phyloP scores from a whole-genome alignment of 768 basidiomycete genomes.

The Asterophora lycoperdoides region DNA sequence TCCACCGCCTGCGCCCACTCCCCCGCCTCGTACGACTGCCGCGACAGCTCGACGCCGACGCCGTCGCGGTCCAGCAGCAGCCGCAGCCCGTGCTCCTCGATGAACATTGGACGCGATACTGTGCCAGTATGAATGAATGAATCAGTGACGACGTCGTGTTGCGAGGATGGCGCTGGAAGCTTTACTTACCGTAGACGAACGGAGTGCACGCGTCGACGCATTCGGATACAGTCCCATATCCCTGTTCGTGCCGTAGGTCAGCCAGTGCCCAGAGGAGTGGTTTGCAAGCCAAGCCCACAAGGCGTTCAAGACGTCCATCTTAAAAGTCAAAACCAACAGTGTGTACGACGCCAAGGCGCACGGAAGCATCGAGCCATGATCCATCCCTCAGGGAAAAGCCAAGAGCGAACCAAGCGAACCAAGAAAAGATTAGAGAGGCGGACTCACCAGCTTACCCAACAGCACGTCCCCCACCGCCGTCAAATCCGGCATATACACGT shows the following conservation, averaged over 20 bases:
- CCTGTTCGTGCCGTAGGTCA: slow-evolving; percentile 47
- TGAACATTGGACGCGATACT: slow-evolving; percentile 77
- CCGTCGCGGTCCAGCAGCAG: slow-evolving; percentile 60
- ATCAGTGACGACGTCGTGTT: no score
- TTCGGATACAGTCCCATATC: slow-evolving; percentile 80
- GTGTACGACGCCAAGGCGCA: background rate
- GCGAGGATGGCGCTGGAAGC: no score
- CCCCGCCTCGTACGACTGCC: slow-evolving; percentile 64
- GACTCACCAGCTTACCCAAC: slow-evolving; percentile 67
- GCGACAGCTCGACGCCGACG: slow-evolving; percentile 63
- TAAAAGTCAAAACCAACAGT: no score
- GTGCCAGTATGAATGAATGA: background rate
- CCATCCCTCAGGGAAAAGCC: no score
- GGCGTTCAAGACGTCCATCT: no score
- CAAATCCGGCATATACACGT: slow-evolving; percentile 82
- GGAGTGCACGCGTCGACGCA: slow-evolving; percentile 74
- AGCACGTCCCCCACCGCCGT: slow-evolving; percentile 71
- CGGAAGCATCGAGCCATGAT: background rate
- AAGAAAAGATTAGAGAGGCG: no score
- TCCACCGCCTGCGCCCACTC: slow-evolving; percentile 61
- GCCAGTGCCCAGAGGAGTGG: no score
- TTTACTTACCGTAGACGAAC: slow-evolving; percentile 76
- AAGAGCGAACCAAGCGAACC: no score
- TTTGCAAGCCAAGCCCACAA: no score
- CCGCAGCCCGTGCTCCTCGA: slow-evolving; percentile 76